These are phyloP conservation scores for Vigna mungo DNA, from an alignment of 306 rosid genomes.

Conservation along the genomic window DNA sequence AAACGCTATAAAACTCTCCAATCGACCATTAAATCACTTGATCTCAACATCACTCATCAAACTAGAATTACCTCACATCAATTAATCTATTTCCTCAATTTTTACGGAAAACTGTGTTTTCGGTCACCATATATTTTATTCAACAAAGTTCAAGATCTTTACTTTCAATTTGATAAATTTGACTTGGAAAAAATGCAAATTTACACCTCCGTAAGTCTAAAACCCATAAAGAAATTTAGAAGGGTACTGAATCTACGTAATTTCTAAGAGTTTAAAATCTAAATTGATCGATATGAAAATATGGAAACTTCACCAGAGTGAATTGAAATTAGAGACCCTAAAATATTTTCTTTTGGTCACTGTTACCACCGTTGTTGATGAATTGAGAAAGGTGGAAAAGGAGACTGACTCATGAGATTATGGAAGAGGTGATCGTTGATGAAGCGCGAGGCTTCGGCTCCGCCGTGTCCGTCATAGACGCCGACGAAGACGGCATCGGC, in stretches of 20 bases:
- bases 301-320: no score
- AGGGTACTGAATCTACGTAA: no score
- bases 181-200: not conserved
- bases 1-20: not conserved
- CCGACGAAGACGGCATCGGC: slow-evolving; percentile 74
- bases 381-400: not conserved
- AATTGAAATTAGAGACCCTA: no score
- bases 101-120: not conserved
- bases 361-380: not conserved
- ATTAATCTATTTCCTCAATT: no score
- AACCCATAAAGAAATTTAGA: not conserved
- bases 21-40: no score
- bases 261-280: not conserved
- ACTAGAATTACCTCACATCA: not conserved
- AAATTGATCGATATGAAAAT: no score
- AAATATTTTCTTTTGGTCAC: no score
- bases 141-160: no score
- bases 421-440: slow-evolving; percentile 69
- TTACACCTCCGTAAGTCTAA: not conserved
- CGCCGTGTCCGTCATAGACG: slow-evolving; percentile 95
- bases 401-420: slow-evolving; percentile 66
- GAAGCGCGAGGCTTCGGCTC: slow-evolving; percentile 72
- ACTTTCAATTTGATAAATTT: not conserved
- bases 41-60: not conserved
- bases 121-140: no score